Evolutionary conservation across 192 early-diverging fungal genomes (phyloP).

Genomic region (Lobulomyces angularis): DNA sequence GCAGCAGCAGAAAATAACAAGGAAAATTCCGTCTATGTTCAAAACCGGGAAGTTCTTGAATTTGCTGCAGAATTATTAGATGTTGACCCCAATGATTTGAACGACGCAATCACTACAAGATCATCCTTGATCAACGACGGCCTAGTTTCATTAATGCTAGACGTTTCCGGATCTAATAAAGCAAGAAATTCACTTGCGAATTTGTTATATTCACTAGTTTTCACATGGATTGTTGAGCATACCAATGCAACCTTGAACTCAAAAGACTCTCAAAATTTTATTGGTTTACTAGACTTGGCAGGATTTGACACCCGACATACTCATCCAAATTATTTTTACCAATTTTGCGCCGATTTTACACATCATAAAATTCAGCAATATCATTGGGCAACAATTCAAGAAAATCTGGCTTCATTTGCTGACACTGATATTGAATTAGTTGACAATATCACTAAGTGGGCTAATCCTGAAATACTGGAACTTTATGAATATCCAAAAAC

Average conservation of each 20-base stretch:
- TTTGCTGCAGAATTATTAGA: slow-evolving; percentile 73
- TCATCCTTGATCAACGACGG: slow-evolving; percentile 72
- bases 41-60: slow-evolving; percentile 63
- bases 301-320: slow-evolving; percentile 48
- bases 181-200: slow-evolving; percentile 60
- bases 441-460: slow-evolving; percentile 38
- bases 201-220: slow-evolving; percentile 70
- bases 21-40: slow-evolving; percentile 44
- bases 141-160: no score
- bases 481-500: slow-evolving; percentile 54
- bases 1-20: slow-evolving; percentile 41
- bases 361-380: slow-evolving; percentile 86
- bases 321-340: slow-evolving; percentile 48
- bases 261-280: slow-evolving; percentile 49
- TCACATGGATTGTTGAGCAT: slow-evolving; percentile 72
- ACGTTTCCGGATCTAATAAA: no score
- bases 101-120: slow-evolving; percentile 67
- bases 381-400: not conserved
- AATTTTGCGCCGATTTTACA: slow-evolving; percentile 66
- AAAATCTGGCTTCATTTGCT: not conserved
- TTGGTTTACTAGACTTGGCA: slow-evolving; percentile 75
- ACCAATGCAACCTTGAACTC: slow-evolving; percentile 44
- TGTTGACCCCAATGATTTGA: slow-evolving; percentile 53
- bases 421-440: no score
- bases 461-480: slow-evolving; percentile 55